Evolutionary conservation across 768 basidiomycete genomes (phyloP).

Genomic region (Collybiopsis confluens): DNA sequence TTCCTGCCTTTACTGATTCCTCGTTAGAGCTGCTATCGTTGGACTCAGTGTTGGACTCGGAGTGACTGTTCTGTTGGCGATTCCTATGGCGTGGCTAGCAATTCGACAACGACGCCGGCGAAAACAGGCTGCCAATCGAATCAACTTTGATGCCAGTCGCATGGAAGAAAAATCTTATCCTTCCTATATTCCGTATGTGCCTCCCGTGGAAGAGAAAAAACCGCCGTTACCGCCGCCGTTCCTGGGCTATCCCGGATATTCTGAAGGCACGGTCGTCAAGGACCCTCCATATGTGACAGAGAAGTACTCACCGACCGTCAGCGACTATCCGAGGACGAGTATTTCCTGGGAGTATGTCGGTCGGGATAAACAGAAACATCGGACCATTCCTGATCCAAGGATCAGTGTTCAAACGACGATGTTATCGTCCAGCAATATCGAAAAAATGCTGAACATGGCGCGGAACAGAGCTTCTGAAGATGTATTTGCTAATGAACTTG

Average conservation of each 20-base stretch:
- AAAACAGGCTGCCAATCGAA: slow-evolving; percentile 16
- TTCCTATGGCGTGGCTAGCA: slow-evolving; percentile 41
- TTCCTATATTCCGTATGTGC: background rate
- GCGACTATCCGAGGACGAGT: slow-evolving; percentile 9
- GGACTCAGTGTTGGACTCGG: slow-evolving; percentile 40
- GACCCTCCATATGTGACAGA: slow-evolving; percentile 33
- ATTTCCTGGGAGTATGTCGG: slow-evolving; percentile 8
- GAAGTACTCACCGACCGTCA: slow-evolving; percentile 24
- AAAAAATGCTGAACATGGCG: slow-evolving; percentile 52
- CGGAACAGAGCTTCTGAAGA: slow-evolving; percentile 20
- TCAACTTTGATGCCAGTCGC: slow-evolving; percentile 20
- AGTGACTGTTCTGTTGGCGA: slow-evolving; percentile 31
- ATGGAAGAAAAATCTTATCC: slow-evolving; percentile 17
- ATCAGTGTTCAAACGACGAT: background rate
- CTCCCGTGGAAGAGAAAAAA: slow-evolving; percentile 8
- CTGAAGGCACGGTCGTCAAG: slow-evolving; percentile 16
- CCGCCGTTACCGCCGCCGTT: slow-evolving; percentile 8
- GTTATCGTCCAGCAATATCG: slow-evolving; percentile 32
- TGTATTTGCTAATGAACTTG: background rate
- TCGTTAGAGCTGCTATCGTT: slow-evolving; percentile 38
- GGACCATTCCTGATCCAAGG: background rate
- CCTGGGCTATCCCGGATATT: slow-evolving; percentile 1
- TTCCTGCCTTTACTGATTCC: background rate
- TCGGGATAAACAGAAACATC: background rate
- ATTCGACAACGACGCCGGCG: slow-evolving; percentile 36